Base-by-base conservation (phyloP, 1,139 yeast genomes). In the Pichia sp. region DNA sequence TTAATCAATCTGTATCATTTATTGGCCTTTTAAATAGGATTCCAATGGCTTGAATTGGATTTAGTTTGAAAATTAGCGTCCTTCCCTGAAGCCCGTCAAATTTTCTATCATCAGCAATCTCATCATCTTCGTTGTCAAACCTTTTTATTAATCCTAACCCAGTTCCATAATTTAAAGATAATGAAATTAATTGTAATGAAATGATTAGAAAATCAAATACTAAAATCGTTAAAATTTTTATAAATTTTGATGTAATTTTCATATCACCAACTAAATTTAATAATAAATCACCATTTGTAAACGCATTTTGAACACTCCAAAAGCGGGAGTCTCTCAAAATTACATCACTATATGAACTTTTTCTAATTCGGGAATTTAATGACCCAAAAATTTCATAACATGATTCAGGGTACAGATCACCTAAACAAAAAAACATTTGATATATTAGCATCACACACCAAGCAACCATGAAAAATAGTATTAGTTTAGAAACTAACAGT, bases 61-160 rank as follows among this genome's bases (percentile, higher is more conserved):
- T 67, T 67, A 64, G 58, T 25, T 60, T 62, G 8, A 69, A 64
- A 2, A 72, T 62, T 18, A 60, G 55, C 1, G 72, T 62, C 36
- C 68, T 62, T 0, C 80, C 79, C 39, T 73, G 71, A 55, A 69
- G 73, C 0, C 79, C 79, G 59, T 74, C 76, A 28, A 67, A 67
- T 44, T 65, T 63, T 19, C 60, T 62, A 0, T 79, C 79, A 58
- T 74, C 76, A 30, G 67, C 66, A 42, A 64, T 63, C n/a, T 60
- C 52, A 25, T 50, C 55, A 7, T 55, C 46, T n/a, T 42, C 42
- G 33, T 60, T 51, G 43, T 55, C 60, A 1, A 42, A 44, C 34
- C 49, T 31, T 34, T 58, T 56, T 22, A 63, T 62, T 19, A 64
- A 57, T 11, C 62, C 64, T 29, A 65, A 66, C 36, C 66, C 68